Conservation (phyloP, 1,284 basidiomycete species). For the Tilletiaria anomala region DNA sequence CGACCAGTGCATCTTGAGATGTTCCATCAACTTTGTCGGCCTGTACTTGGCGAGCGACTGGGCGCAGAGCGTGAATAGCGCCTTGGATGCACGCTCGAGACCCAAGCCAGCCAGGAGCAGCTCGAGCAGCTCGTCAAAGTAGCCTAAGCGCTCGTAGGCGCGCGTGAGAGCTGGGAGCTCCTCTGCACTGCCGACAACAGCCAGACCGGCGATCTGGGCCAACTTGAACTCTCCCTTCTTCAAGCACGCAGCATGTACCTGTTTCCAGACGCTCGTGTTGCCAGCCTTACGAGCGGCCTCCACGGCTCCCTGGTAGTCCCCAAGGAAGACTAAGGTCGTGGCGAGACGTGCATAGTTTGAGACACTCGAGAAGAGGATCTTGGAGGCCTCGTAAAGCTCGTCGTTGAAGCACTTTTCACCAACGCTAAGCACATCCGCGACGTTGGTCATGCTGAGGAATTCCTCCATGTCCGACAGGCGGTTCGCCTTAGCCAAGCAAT, state of each 20-base stretch:
- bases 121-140: slow-evolving; percentile 84
- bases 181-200: slow-evolving; percentile 51
- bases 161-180: slow-evolving; percentile 69
- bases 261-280: slow-evolving; percentile 99
- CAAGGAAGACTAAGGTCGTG: slow-evolving; percentile 94
- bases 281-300: slow-evolving; percentile 97
- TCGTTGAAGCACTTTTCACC: slow-evolving; percentile 99
- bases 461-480: slow-evolving; percentile 65
- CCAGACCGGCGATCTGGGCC: slow-evolving; percentile 61
- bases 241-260: slow-evolving; percentile 95
- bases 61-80: slow-evolving; percentile 55
- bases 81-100: slow-evolving; percentile 81
- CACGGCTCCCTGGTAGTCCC: slow-evolving; percentile 91
- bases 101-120: slow-evolving; percentile 84
- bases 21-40: slow-evolving; percentile 97
- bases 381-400: slow-evolving; percentile 91
- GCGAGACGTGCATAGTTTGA: slow-evolving; percentile 97
- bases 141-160: slow-evolving; percentile 77
- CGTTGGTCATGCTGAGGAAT: slow-evolving; percentile 96
- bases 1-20: slow-evolving; percentile 90
- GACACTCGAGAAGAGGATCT: slow-evolving; percentile 86
- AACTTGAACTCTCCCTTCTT: slow-evolving; percentile 93
- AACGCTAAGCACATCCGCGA: slow-evolving; percentile 80
- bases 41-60: slow-evolving; percentile 81
- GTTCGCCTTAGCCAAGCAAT: slow-evolving; percentile 38